Base-by-base conservation (phyloP, 2,329 filamentous ascomycete species). In the Mycosphaerelloides madeirae region DNA sequence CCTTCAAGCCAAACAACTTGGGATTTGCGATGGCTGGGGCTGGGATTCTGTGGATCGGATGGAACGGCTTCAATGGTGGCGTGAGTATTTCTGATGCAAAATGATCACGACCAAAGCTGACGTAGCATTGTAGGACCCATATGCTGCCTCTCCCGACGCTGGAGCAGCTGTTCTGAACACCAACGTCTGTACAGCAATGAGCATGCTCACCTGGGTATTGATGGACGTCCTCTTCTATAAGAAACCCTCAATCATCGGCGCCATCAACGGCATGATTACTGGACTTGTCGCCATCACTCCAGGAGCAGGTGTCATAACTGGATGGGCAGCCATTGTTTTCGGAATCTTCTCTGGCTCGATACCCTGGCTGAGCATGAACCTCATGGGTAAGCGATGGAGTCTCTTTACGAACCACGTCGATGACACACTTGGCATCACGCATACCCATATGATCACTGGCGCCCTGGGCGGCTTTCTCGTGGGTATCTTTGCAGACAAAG, bases 351-450 rank as follows among this genome's bases (percentile, higher is more conserved):
- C 66, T 6, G 72, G 71, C 11, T 63, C 57, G 11, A 64, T 75
- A 14, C 73, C 73, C 1, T 75, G 72, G 72, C 44, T 73, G 11
- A 68, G 65, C 18, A 74, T 76, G 71, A 75, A 75, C 58, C 59
- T 74, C 16, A 52, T 70, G 6, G 70, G 68, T 41, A 71, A 69
- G 54, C 67, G 65, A 43, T 56, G 60, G 42, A 76, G 77, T 52
- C 80, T 82, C 62, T 82, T 83, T 75, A 58, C 49, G 4, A 75
- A 76, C 56, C 67, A 70, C 51, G 69, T 73, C 48, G 76, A 80
- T 57, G 76, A 81, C 56, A 67, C 73, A 8, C 68, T 78, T 32
- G 74, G 71, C 46, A 65, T 72, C 29, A 68, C 71, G 41, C 68
- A 76, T 57, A 76, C 72, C 1, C 72, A 76, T 57, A 65, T 69